Conservation (phyloP, 2,329 filamentous ascomycete species). For the Trichoderma sp. region DNA sequence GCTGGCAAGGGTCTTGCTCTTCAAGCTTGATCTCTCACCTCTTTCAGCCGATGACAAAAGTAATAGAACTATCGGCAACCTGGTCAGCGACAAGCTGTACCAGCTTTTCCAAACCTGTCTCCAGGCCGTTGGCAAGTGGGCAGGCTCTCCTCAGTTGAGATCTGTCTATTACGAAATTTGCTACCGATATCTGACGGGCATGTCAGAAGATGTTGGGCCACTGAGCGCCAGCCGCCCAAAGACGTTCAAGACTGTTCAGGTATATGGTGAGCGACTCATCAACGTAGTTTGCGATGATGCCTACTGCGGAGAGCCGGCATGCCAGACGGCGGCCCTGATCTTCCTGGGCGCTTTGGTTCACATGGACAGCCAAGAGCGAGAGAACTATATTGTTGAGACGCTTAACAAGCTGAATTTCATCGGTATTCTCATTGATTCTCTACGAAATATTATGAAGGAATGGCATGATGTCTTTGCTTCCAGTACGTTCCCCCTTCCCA, state of each 20-base stretch:
- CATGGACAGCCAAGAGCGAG: constrained; percentile 68
- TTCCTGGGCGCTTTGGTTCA: constrained; percentile 76
- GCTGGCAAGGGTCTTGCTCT: constrained; percentile 70
- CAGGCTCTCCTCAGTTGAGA: constrained; percentile 68
- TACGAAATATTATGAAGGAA: constrained; percentile 74
- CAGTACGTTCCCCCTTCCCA: constrained; percentile 42
- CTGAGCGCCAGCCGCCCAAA: constrained; percentile 50
- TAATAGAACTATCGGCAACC: constrained; percentile 56
- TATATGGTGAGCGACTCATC: constrained; percentile 72
- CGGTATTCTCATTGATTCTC: constrained; percentile 82
- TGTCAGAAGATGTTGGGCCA: constrained; percentile 52
- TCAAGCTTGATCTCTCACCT: constrained; percentile 61
- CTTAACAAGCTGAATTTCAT: constrained; percentile 88
- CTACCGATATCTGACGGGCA: constrained; percentile 76
- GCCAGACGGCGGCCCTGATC: constrained; percentile 81
- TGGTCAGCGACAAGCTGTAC: constrained; percentile 84
- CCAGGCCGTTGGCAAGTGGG: constrained; percentile 71
- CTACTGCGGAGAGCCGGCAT: constrained; percentile 75
- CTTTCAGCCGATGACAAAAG: constrained; percentile 40
- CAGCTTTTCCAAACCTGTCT: constrained; percentile 88
- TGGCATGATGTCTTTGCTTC: constrained; percentile 55
- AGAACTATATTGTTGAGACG: constrained; percentile 71
- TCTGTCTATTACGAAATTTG: constrained; percentile 89
- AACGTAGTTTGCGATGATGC: constrained; percentile 92
- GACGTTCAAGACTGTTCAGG: constrained; percentile 68